Evolutionary conservation across 331 rosid genomes (phyloP).

Genomic region (Phaseolus coccineus): DNA sequence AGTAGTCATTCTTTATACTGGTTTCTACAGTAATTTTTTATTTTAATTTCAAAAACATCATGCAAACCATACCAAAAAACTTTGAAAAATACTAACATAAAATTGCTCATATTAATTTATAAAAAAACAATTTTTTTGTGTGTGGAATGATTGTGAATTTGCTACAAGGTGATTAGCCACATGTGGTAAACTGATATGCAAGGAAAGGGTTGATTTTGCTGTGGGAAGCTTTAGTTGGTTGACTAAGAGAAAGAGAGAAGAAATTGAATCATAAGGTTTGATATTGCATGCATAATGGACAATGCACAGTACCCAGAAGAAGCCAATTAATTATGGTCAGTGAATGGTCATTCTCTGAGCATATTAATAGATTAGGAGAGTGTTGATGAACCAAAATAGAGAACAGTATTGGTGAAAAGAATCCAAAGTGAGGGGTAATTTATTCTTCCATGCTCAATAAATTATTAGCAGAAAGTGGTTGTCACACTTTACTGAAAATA

Average conservation of each 20-base stretch:
- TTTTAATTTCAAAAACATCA: no score
- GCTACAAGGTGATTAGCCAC: not conserved
- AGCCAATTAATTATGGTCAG: slow-evolving; percentile 44
- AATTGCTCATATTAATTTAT: no score
- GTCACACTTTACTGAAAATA: slow-evolving; percentile 46
- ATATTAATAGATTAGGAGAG: slow-evolving; percentile 14
- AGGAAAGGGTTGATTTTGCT: slow-evolving; percentile 9
- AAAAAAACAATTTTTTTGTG: no score
- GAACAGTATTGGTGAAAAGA: slow-evolving; percentile 6
- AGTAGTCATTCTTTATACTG: no score
- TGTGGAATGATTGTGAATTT: no score
- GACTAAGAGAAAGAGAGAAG: not conserved
- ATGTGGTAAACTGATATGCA: not conserved
- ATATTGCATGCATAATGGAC: slow-evolving; percentile 42
- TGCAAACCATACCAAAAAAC: no score
- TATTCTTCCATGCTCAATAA: not conserved
- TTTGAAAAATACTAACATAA: no score
- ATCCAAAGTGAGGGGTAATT: slow-evolving; percentile 35
- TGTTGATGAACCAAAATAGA: slow-evolving; percentile 3
- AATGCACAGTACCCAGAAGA: not conserved
- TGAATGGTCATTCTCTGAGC: slow-evolving; percentile 39
- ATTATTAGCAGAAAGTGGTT: slow-evolving; percentile 41
- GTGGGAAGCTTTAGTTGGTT: slow-evolving; percentile 24
- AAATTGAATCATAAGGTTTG: slow-evolving; percentile 25
- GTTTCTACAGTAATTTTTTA: no score